Evolutionary conservation across 306 rosid species (phyloP), one percentile per base, ranked within the genome.

Genomic region (Quercus aquifolioides): DNA sequence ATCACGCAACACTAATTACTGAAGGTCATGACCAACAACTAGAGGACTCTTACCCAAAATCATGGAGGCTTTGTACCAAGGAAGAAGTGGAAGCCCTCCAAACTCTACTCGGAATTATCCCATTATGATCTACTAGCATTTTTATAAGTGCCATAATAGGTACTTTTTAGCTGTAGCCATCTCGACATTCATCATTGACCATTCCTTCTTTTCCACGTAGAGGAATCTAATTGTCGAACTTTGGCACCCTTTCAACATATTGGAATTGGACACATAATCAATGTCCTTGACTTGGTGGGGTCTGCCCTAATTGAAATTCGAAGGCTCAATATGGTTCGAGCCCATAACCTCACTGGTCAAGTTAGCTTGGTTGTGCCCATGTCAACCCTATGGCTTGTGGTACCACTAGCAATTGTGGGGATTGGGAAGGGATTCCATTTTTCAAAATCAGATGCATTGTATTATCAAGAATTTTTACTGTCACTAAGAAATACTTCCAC

Each of bases 61-160:
- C 84, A 64, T 76, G 87, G 87, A 76, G 46, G 35, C 56, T 79
- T 14, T 75, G 84, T 46, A 71, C 84, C 0, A 71, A 76, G 28
- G 73, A 64, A 76, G 87, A 76, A 79, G 87, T 71, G 78, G 84
- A 84, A 72, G 84, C 71, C 78, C 81, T 84, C 41, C 75, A 84
- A 72, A 30, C 69, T 5, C 41, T 35, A 35, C 41, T 35, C 8
- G 8, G 41, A 35, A 35, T 35, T 35, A 35, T 35, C 41, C 78
- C 84, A 41, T 19, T 79, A 3, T 79, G 87, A 84, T 84, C 84
- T 28, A 54, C 84, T 3, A 68, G 87, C 38, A 71, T 79, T 55
- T 77, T 64, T 18, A 5, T 79, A 73, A 18, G 73, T 76, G 75
- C 64, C 41, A 28, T 78, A 25, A 75, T 79, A 2, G 84, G 75